A percentile compares a stretch with the other conserved stretches of the same genome.
phyloP scores from a whole-genome alignment of 371 early-diverging fungal genomes.

The Syncephalastrum monosporum region DNA sequence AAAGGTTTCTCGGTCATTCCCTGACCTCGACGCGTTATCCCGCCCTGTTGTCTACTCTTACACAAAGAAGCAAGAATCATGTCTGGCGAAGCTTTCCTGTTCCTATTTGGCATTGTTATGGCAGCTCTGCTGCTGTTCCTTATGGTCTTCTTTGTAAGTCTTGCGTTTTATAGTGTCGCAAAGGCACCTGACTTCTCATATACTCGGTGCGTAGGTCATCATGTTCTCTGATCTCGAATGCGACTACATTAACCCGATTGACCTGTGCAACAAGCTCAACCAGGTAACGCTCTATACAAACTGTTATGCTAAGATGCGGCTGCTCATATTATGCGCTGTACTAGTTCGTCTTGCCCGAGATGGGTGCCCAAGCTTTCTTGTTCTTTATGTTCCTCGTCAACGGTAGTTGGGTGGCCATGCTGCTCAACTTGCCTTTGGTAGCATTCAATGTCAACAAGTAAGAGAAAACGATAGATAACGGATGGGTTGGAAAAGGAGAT shows the following conservation, averaged over 20 bases:
- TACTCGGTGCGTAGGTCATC: conserved; percentile 64
- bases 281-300: conserved; percentile 56
- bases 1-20: too few species aligned
- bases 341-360: conserved; percentile 93
- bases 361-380: conserved; percentile 80
- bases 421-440: conserved; percentile 84
- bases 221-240: conserved; percentile 93
- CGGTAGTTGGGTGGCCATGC: conserved; percentile 85
- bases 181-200: conserved; percentile 3
- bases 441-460: conserved; percentile 87
- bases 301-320: neutral
- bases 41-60: neutral
- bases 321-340: neutral
- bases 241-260: conserved; percentile 98
- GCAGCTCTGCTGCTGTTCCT: conserved; percentile 87
- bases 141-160: conserved; percentile 89
- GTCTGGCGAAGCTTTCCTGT: conserved; percentile 77
- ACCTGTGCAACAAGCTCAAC: conserved; percentile 94
- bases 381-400: conserved; percentile 80
- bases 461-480: conserved; percentile 11
- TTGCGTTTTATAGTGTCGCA: neutral
- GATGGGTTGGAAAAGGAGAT: too few species aligned
- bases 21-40: too few species aligned
- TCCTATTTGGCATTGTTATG: conserved; percentile 88
- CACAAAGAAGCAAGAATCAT: conserved; percentile 34